These are phyloP conservation scores for Termitomyces sp. DNA, from an alignment of 768 basidiomycete genomes.

Conservation along the genomic window DNA sequence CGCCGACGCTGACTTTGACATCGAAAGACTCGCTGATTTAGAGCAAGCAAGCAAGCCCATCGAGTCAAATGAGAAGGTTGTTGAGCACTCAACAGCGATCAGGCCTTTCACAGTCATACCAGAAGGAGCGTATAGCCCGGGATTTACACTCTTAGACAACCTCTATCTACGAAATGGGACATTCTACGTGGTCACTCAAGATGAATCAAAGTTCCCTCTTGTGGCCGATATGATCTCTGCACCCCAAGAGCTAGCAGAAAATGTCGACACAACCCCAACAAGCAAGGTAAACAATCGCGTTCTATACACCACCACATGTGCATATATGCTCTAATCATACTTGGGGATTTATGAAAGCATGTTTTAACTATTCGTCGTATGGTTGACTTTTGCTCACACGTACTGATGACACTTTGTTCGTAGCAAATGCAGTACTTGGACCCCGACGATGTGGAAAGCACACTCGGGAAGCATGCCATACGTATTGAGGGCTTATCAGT, in stretches of 20 bases:
- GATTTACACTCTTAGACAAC: slow-evolving; percentile 76
- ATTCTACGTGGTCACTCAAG: slow-evolving; percentile 56
- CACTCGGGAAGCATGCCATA: slow-evolving; percentile 22
- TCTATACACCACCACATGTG: not conserved
- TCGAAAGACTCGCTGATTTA: not conserved
- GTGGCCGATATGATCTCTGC: slow-evolving; percentile 37
- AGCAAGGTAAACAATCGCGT: slow-evolving; percentile 25
- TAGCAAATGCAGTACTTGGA: slow-evolving; percentile 28
- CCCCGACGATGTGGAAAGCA: slow-evolving; percentile 17
- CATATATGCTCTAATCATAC: not conserved
- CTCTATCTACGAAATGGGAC: slow-evolving; percentile 75
- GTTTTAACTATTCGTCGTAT: slow-evolving; percentile 4
- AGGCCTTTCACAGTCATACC: slow-evolving; percentile 26
- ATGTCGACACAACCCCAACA: slow-evolving; percentile 25
- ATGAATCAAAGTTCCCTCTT: slow-evolving; percentile 38
- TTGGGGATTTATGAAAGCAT: slow-evolving; percentile 7
- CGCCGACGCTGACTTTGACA: not conserved
- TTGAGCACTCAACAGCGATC: not conserved
- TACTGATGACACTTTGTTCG: slow-evolving; percentile 1
- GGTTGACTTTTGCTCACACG: not conserved
- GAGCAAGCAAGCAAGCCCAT: not conserved
- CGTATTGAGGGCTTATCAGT: slow-evolving; percentile 24
- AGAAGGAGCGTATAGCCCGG: slow-evolving; percentile 42
- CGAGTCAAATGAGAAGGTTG: not conserved
- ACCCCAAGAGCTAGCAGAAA: slow-evolving; percentile 19